Evolutionary conservation across 2,329 filamentous ascomycete genomes (phyloP).

Genomic region (Proliferodiscus dingleyae): DNA sequence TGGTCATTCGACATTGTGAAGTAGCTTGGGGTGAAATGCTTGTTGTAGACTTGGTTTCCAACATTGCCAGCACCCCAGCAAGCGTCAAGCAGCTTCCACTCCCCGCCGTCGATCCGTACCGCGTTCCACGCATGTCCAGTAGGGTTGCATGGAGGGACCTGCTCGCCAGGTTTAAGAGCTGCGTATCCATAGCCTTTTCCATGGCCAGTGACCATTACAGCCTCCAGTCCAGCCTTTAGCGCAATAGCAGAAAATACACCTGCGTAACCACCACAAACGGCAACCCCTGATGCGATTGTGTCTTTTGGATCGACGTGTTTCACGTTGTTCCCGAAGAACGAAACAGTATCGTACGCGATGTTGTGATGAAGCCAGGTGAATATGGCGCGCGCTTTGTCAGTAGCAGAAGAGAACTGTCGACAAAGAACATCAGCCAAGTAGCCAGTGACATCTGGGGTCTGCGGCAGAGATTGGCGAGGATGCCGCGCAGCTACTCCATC

Average conservation of each 20-base stretch:
- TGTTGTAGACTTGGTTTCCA: constrained; percentile 52
- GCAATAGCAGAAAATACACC: constrained; percentile 76
- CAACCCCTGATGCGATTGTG: constrained; percentile 71
- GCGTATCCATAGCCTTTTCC: constrained; percentile 80
- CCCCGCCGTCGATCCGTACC: constrained; percentile 76
- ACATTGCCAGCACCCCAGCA: constrained; percentile 90
- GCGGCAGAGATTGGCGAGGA: constrained; percentile 66
- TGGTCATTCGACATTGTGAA: constrained; percentile 66
- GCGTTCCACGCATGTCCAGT: constrained; percentile 88
- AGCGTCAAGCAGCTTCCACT: constrained; percentile 86
- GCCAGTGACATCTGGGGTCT: constrained; percentile 53
- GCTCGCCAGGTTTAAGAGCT: constrained; percentile 56
- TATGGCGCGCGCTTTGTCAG: constrained; percentile 87
- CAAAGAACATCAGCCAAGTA: constrained; percentile 78
- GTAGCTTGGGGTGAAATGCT: constrained; percentile 59
- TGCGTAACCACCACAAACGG: constrained; percentile 91
- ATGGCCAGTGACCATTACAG: constrained; percentile 68
- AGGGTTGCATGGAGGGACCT: constrained; percentile 57
- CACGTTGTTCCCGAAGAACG: constrained; percentile 71
- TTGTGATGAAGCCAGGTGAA: constrained; percentile 97
- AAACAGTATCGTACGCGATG: constrained; percentile 73
- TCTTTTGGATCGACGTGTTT: constrained; percentile 63
- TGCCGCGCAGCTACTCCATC: constrained; percentile 75
- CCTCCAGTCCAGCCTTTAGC: constrained; percentile 72
- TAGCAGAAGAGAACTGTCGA: constrained; percentile 70